Percentiles rank a stretch among this genome's conserved stretches.
phyloP scores from a whole-genome alignment of 768 basidiomycete genomes.

The Melanogaster broomeanus region DNA sequence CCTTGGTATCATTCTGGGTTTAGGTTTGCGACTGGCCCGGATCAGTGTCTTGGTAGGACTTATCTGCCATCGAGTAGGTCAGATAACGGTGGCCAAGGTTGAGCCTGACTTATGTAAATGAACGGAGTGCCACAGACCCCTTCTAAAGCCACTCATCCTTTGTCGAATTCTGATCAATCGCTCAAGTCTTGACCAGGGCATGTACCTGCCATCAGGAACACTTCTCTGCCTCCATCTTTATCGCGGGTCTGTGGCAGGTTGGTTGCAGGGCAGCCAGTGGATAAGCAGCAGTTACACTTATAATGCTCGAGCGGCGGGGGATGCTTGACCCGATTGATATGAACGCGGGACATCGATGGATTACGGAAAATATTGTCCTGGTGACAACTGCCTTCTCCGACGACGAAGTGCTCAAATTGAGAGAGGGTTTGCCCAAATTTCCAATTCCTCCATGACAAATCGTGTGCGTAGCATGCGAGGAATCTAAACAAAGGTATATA shows the following conservation, averaged over 20 bases:
- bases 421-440: slow-evolving; percentile 4
- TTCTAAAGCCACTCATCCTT: not conserved
- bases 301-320: too few relatives aligned
- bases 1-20: not conserved
- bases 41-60: too few relatives aligned
- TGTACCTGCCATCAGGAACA: too few relatives aligned
- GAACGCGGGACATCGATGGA: slow-evolving; percentile 28
- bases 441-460: slow-evolving; percentile 7
- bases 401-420: not conserved
- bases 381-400: not conserved
- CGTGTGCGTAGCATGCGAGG: not conserved
- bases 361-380: slow-evolving; percentile 7
- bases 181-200: not conserved
- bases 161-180: not conserved
- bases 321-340: slow-evolving; percentile 45
- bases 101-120: not conserved
- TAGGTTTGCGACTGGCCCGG: not conserved
- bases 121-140: not conserved
- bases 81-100: slow-evolving; percentile 13
- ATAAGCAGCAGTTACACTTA: slow-evolving; percentile 28
- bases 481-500: not conserved
- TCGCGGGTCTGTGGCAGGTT: not conserved
- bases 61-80: not conserved
- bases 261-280: not conserved
- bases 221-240: not conserved